phyloP scores from a whole-genome alignment of 2,329 filamentous ascomycete species.

The Claviceps monticola region DNA sequence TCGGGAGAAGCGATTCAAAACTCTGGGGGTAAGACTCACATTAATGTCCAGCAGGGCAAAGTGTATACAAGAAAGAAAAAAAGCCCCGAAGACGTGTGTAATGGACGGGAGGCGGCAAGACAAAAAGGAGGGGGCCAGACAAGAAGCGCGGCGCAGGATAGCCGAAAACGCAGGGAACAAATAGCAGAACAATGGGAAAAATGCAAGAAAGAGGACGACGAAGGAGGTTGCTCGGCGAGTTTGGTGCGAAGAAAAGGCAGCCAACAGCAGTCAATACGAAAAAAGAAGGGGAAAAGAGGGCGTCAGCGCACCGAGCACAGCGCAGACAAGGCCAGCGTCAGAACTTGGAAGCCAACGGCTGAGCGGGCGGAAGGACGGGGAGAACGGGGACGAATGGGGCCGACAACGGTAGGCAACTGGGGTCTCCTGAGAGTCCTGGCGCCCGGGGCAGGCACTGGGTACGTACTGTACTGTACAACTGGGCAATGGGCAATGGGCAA shows the following conservation, averaged over 20 bases:
- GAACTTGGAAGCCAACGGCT: background rate
- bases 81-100: background rate
- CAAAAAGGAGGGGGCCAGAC: background rate
- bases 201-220: background rate
- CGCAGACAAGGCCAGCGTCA: background rate
- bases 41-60: conserved; percentile 18
- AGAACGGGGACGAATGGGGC: background rate
- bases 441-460: too few species aligned
- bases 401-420: background rate
- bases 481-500: background rate
- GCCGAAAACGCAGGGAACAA: background rate
- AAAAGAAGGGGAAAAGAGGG: background rate
- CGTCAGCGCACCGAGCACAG: background rate
- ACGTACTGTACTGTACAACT: too few species aligned
- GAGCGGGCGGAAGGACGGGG: background rate
- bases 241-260: background rate
- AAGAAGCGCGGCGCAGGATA: background rate
- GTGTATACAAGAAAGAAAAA: background rate
- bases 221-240: background rate
- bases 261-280: background rate
- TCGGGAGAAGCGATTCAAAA: conserved; percentile 5
- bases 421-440: too few species aligned
- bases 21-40: conserved; percentile 17
- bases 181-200: background rate
- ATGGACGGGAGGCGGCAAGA: background rate